Evolutionary conservation across 1,284 basidiomycete species (phyloP).

Genomic region (Sanghuangporus weigelae): DNA sequence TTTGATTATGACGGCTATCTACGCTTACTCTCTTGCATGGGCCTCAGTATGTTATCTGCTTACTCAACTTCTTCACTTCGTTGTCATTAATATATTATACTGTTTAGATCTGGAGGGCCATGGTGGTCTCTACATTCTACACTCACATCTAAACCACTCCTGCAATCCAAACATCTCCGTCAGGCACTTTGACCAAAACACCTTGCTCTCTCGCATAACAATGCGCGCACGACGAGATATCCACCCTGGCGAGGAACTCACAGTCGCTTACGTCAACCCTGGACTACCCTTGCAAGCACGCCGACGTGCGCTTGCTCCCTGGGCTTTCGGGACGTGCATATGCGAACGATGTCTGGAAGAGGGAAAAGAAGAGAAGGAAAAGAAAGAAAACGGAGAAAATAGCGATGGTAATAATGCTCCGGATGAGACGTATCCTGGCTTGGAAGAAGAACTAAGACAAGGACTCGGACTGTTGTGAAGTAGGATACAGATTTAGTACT

Average conservation of each 20-base stretch:
- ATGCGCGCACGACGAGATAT: constrained; percentile 67
- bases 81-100: not conserved
- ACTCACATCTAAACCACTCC: constrained; percentile 84
- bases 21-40: constrained; percentile 74
- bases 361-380: constrained; percentile 31
- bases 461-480: constrained; percentile 8
- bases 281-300: constrained; percentile 46
- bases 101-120: constrained; percentile 74
- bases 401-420: constrained; percentile 15
- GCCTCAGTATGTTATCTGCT: constrained; percentile 55
- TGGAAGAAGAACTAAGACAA: constrained; percentile 9
- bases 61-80: not conserved
- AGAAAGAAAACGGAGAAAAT: constrained; percentile 27
- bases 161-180: constrained; percentile 77
- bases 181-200: constrained; percentile 61
- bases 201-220: constrained; percentile 62
- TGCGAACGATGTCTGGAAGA: constrained; percentile 61
- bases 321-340: constrained; percentile 69
- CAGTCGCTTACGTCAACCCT: constrained; percentile 78
- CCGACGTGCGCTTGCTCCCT: constrained; percentile 55
- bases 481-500: not conserved
- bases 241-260: constrained; percentile 65
- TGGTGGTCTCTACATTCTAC: constrained; percentile 81
- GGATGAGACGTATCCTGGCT: constrained; percentile 9
- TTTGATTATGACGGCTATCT: constrained; percentile 76